Conservation (phyloP, 1,139 yeast genomes). For the Debaryomycetaceae sp. region DNA sequence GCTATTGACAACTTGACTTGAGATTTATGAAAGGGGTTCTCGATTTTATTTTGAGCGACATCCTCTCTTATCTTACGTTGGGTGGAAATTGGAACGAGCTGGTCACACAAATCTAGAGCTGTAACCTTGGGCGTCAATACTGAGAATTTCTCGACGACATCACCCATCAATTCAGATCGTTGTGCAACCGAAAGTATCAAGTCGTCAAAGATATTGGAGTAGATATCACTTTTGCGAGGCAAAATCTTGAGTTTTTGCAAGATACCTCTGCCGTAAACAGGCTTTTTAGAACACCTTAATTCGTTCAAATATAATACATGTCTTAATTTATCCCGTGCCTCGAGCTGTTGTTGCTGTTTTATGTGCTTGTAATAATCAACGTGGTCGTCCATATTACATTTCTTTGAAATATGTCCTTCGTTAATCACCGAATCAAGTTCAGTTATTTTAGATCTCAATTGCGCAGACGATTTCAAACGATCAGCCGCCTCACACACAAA, state of each 20-base stretch:
- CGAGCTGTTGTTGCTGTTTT: conserved; percentile 49
- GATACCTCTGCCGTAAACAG: conserved; percentile 52
- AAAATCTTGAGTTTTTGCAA: conserved; percentile 20
- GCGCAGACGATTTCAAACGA: conserved; percentile 44
- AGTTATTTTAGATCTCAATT: conserved; percentile 41
- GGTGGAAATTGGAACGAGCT: conserved; percentile 42
- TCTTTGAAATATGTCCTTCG: neutral
- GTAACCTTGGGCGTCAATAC: conserved; percentile 89
- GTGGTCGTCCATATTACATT: conserved; percentile 26
- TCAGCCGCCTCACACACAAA: conserved; percentile 47
- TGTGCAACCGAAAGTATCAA: conserved; percentile 39
- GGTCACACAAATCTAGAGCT: conserved; percentile 67
- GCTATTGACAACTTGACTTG: conserved; percentile 90
- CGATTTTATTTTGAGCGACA: conserved; percentile 37
- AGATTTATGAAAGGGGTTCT: conserved; percentile 71
- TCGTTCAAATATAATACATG: conserved; percentile 64
- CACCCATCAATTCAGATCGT: conserved; percentile 43
- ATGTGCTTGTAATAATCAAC: conserved; percentile 58
- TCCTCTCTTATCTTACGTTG: conserved; percentile 31
- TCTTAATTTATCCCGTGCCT: conserved; percentile 47
- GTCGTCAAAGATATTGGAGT: conserved; percentile 16
- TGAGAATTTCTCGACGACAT: conserved; percentile 68
- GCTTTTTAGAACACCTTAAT: conserved; percentile 54
- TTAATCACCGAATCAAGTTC: conserved; percentile 35
- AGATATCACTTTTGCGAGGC: conserved; percentile 8